Evolutionary conservation across 441 rosid genomes (phyloP).

Genomic region (Codiaeum variegatum): DNA sequence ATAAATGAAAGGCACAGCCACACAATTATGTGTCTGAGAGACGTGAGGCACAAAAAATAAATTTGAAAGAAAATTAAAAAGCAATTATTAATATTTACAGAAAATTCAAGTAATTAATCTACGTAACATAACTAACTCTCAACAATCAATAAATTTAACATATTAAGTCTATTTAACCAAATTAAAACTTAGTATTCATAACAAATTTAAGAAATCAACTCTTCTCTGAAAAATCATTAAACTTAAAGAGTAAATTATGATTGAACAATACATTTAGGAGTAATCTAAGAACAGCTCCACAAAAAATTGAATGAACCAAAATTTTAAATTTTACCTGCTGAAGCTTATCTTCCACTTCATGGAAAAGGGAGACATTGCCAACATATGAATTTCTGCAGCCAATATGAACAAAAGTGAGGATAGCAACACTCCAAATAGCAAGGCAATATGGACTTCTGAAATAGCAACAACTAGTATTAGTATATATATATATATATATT

Average conservation of each 20-base stretch:
- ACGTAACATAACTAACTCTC: too few relatives aligned
- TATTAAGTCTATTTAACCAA: too few relatives aligned
- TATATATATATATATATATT: too few relatives aligned
- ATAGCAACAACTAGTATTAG: too few relatives aligned
- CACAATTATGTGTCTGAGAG: background rate
- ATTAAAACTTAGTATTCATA: too few relatives aligned
- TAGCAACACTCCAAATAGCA: too few relatives aligned
- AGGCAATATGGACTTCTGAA: too few relatives aligned
- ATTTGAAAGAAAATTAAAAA: too few relatives aligned
- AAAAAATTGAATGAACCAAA: background rate
- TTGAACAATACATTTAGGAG: background rate
- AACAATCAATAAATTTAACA: too few relatives aligned
- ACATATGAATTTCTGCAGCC: conserved; percentile 73
- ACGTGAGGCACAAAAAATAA: background rate
- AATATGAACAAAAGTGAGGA: conserved; percentile 6
- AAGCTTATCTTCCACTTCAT: conserved; percentile 74
- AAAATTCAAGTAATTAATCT: background rate
- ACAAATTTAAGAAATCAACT: too few relatives aligned
- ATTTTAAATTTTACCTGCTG: conserved; percentile 43
- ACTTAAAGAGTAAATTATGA: background rate
- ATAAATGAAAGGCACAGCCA: background rate
- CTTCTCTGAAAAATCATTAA: background rate
- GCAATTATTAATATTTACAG: too few relatives aligned
- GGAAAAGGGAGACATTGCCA: conserved; percentile 69
- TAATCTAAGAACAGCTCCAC: background rate